Percentiles rank a stretch among this genome's conserved stretches.
phyloP scores from a whole-genome alignment of 163 green algal genomes.

The Coccomyxa subellipsoidea region DNA sequence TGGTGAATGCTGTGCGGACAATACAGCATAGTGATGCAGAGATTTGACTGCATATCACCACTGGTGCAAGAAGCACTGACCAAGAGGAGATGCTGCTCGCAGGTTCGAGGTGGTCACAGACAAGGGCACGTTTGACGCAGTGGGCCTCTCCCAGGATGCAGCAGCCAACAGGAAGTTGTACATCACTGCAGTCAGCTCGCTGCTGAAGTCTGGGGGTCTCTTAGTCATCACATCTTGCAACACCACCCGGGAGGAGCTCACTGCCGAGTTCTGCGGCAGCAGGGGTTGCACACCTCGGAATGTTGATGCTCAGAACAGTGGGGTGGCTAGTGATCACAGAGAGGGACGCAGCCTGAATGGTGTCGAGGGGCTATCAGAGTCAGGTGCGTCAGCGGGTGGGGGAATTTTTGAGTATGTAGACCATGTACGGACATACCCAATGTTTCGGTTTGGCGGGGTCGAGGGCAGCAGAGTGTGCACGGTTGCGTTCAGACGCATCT shows the following conservation, averaged over 20 bases:
- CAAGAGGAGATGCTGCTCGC: background rate
- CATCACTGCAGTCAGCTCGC: conserved; percentile 13
- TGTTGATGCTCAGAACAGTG: background rate
- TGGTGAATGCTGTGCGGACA: too few species aligned
- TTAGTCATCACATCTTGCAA: conserved; percentile 62
- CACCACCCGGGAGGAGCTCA: conserved; percentile 45
- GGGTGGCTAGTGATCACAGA: background rate
- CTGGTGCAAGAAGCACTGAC: background rate
- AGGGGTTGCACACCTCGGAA: background rate
- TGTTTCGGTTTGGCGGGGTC: conserved; percentile 43
- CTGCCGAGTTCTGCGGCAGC: background rate
- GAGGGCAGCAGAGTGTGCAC: conserved; percentile 45
- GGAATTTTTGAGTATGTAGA: conserved; percentile 34
- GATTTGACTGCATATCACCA: background rate
- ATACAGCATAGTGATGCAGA: too few species aligned
- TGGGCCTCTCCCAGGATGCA: conserved; percentile 32
- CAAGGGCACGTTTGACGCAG: conserved; percentile 55
- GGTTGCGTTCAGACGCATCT: conserved; percentile 34
- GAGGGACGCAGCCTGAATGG: background rate
- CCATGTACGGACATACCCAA: conserved; percentile 44
- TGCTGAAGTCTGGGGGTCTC: conserved; percentile 36
- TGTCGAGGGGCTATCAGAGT: too few species aligned
- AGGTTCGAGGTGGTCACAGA: conserved; percentile 44
- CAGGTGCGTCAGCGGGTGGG: background rate
- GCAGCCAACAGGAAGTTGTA: conserved; percentile 22